Conservation (phyloP, 352 stramenopile species). For the Phytophthora colocasiae region DNA sequence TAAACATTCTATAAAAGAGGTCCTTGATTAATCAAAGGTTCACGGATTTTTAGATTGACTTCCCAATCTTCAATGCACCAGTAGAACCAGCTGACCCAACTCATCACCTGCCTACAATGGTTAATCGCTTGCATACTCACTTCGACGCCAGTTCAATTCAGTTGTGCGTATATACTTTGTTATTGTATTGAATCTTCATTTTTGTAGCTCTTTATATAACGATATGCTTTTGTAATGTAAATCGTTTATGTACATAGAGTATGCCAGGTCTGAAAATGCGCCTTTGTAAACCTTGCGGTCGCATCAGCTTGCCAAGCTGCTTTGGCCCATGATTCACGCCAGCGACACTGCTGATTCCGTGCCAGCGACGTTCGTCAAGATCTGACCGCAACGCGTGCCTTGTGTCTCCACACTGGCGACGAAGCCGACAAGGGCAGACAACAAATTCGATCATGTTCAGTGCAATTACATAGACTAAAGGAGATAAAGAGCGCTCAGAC, state of each 20-base stretch:
- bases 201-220: background rate
- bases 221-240: conserved; percentile 7
- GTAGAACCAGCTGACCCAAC: background rate
- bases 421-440: conserved; percentile 16
- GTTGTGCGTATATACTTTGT: background rate
- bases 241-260: too few relatives aligned
- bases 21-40: background rate
- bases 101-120: conserved; percentile 10
- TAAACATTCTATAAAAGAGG: too few relatives aligned
- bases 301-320: conserved; percentile 12
- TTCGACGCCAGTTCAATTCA: background rate
- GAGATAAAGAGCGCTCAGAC: conserved; percentile 43
- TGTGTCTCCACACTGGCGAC: background rate
- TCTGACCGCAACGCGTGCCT: background rate
- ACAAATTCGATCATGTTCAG: background rate
- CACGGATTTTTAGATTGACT: background rate
- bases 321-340: background rate
- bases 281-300: background rate
- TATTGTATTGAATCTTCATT: background rate
- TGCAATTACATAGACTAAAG: background rate
- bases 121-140: conserved; percentile 21
- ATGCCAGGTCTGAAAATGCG: too few relatives aligned
- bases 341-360: conserved; percentile 15
- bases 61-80: conserved; percentile 12
- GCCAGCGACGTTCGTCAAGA: conserved; percentile 8